A percentile compares a stretch with the other conserved stretches of the same genome.
These are phyloP conservation scores for Dendrobium huoshanense DNA, from an alignment of 106 monocot species.

Conservation along the genomic window DNA sequence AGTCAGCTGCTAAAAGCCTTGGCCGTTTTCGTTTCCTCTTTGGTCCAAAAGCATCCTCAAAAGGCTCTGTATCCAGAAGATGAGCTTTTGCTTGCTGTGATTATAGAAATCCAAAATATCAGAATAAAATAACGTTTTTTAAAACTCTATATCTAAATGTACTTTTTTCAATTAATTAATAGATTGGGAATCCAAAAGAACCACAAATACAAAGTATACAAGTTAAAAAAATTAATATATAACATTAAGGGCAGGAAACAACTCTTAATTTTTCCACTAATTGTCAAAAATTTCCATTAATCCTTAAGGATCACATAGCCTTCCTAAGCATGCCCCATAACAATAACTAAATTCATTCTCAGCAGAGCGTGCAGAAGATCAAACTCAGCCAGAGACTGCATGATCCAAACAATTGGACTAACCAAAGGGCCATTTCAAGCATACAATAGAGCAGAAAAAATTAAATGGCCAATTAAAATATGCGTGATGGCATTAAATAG, in stretches of 20 bases:
- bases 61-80: conserved; percentile 73
- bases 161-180: background rate
- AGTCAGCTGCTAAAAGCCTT: conserved; percentile 66
- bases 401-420: too few species aligned
- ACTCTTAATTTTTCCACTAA: background rate
- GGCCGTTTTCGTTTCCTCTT: conserved; percentile 87
- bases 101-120: background rate
- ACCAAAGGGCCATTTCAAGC: background rate
- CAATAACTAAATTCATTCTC: background rate
- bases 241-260: background rate
- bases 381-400: background rate
- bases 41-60: conserved; percentile 92
- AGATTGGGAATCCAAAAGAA: background rate
- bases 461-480: background rate
- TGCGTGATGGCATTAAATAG: background rate
- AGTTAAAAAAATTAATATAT: background rate
- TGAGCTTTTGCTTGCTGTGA: conserved; percentile 80
- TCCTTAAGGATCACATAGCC: background rate
- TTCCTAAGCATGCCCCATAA: background rate
- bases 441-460: background rate
- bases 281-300: background rate
- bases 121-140: background rate
- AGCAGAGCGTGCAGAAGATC: background rate
- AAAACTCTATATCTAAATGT: background rate
- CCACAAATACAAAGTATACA: background rate